Evolutionary conservation across 78 protist species (phyloP).

Genomic region (Creolimax fragrantissima): DNA sequence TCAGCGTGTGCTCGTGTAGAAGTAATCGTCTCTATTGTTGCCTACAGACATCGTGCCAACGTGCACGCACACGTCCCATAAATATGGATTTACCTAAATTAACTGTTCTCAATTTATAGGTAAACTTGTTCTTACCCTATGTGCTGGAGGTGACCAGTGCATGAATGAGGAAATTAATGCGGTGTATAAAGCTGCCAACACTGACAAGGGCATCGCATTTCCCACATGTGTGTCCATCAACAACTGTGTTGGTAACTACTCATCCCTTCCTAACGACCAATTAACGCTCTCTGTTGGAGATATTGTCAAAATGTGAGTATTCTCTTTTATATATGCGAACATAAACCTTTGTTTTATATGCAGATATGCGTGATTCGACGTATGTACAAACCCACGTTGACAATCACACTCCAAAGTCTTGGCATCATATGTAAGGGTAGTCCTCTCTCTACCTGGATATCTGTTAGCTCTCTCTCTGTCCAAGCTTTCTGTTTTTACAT

Average conservation of each 20-base stretch:
- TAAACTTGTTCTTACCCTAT: not conserved
- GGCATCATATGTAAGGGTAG: not conserved
- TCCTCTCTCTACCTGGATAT: not conserved
- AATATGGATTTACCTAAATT: too few relatives aligned
- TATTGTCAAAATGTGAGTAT: slow-evolving; percentile 69
- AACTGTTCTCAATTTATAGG: too few relatives aligned
- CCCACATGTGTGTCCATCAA: slow-evolving; percentile 93
- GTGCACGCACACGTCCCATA: too few relatives aligned
- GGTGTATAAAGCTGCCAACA: not conserved
- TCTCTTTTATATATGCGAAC: not conserved
- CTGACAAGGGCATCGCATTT: slow-evolving; percentile 75
- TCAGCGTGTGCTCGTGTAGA: too few relatives aligned
- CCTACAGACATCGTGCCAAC: too few relatives aligned
- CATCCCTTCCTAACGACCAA: slow-evolving; percentile 63
- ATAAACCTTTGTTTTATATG: not conserved
- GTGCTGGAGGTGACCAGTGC: slow-evolving; percentile 18
- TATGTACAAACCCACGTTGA: not conserved
- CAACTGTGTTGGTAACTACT: slow-evolving; percentile 84
- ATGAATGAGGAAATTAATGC: not conserved
- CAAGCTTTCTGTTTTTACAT: not conserved
- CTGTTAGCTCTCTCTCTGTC: not conserved
- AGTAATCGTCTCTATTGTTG: too few relatives aligned
- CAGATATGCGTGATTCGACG: not conserved
- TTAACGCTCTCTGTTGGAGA: slow-evolving; percentile 69
- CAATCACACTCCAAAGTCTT: too few relatives aligned